Base-by-base conservation (phyloP, 2,329 filamentous ascomycete species). In the Cladophialophora yegresii region DNA sequence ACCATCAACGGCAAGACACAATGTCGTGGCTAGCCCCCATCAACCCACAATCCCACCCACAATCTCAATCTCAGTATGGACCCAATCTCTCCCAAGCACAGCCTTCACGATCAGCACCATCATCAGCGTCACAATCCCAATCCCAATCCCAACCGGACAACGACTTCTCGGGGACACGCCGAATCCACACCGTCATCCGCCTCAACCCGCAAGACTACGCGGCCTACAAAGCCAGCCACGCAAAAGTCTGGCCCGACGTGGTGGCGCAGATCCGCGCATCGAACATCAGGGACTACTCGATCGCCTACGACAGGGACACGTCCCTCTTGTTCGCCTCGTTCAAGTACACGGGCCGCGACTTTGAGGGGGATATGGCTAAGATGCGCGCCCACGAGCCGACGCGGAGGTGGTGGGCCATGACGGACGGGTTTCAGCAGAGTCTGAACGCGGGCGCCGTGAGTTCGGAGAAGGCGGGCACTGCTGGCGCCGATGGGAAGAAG, bases 351-450 rank as follows among this genome's bases (percentile, higher is more conserved):
- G 90, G 91, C 0, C 84, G 84, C 65, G 84, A 91, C 68, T 92
- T 85, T 65, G 86, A 84, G 2, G 87, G 81, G 9, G 90, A 93
- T 73, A 93, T 93, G 91, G 83, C 85, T 75, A 82, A 81, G 66
- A 92, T 93, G 89, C 82, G 83, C 1, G 85, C 85, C 63, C 91
- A 92, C 70, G 83, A 85, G 0, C 88, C 87, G 72, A 88, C 93
- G 36, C 83, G 85, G 61, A 87, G 89, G 75, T 93, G 90, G 91
- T 93, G 90, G 90, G 80, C 79, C 63, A 88, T 93, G 86, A 93
- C 90, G 56, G 90, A 93, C 75, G 80, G 81, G 13, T 91, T 87
- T 81, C 90, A 93, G 77, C 87, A 80, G 67, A 75, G 71, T 6
- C 1, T 62, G 23, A 54, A 50, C 33, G 20, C 23, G 20, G 53